phyloP scores from a whole-genome alignment of 371 early-diverging fungal species.

The Rhizopus stolonifer region DNA sequence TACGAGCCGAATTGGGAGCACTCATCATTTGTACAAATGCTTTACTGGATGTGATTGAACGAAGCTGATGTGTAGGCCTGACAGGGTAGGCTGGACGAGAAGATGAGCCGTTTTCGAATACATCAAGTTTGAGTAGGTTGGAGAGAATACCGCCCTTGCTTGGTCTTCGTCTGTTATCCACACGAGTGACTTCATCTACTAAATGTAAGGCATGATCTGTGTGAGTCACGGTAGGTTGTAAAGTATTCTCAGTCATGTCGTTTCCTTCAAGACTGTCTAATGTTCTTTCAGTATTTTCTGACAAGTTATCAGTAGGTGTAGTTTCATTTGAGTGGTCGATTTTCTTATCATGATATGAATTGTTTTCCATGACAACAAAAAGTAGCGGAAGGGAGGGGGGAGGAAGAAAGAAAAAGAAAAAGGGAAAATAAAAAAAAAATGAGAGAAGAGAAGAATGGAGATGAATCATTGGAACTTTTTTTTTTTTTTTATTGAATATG shows the following conservation, averaged over 20 bases:
- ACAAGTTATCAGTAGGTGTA: neutral
- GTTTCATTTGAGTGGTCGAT: too few species aligned
- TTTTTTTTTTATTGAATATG: too few species aligned
- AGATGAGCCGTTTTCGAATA: conserved; percentile 17
- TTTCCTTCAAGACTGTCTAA: neutral
- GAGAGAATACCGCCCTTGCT: conserved; percentile 48
- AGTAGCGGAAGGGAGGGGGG: too few species aligned
- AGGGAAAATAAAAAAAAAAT: neutral
- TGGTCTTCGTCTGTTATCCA: conserved; percentile 17
- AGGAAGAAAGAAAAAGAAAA: neutral
- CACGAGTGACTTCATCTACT: conserved; percentile 27
- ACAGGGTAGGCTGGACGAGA: conserved; percentile 1
- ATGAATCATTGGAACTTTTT: too few species aligned
- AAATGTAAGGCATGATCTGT: conserved; percentile 31
- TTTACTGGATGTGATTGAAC: conserved; percentile 20
- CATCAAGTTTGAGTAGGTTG: conserved; percentile 44
- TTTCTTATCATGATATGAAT: too few species aligned
- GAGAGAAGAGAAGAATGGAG: neutral
- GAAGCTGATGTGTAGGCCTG: conserved; percentile 19
- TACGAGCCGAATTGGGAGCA: conserved; percentile 22
- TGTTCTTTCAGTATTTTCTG: conserved; percentile 3
- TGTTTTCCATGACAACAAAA: too few species aligned
- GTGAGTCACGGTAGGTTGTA: conserved; percentile 13
- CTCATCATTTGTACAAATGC: conserved; percentile 21
- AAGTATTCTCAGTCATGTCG: neutral